A percentile compares a stretch with the other conserved stretches of the same genome.
Evolutionary conservation across 2,329 filamentous ascomycete genomes (phyloP).

Genomic region (Cercospora sesami): DNA sequence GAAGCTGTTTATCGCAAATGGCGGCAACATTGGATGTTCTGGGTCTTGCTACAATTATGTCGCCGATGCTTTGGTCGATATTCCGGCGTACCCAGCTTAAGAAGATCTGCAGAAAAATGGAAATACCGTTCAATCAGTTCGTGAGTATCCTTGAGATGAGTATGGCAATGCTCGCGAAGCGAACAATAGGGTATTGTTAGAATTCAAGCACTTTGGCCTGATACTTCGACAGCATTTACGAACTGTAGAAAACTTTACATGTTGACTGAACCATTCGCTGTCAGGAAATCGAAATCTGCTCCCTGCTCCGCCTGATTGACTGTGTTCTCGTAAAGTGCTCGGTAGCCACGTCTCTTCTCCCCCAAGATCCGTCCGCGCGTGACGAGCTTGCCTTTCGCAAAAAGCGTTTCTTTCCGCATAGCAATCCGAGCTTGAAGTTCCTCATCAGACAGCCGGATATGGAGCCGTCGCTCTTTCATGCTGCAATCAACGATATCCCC

Average conservation of each 20-base stretch:
- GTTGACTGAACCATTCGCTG: conserved; percentile 20
- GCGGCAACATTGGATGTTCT: neutral
- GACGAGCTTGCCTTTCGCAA: conserved; percentile 25
- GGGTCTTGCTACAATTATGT: neutral
- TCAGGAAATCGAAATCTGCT: conserved; percentile 64
- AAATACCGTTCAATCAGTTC: no score
- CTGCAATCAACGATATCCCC: conserved; percentile 53
- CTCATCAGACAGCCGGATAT: conserved; percentile 45
- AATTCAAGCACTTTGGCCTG: no score
- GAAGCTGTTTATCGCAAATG: neutral
- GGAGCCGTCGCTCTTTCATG: conserved; percentile 45
- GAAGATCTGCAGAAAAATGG: no score
- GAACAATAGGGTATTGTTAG: no score
- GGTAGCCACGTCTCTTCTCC: conserved; percentile 52
- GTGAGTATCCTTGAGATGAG: no score
- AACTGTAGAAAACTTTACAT: no score
- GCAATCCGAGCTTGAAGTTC: conserved; percentile 44
- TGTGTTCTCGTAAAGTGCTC: conserved; percentile 59
- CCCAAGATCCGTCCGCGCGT: no score
- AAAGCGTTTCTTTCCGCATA: conserved; percentile 26
- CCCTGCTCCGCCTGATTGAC: conserved; percentile 63
- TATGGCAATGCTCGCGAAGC: no score
- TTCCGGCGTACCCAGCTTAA: no score
- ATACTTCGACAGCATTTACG: no score
- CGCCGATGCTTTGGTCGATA: neutral